Percentiles rank a stretch among this genome's conserved stretches.
Evolutionary conservation across 2,329 filamentous ascomycete genomes (phyloP).

Genomic region (Botryotinia calthae): DNA sequence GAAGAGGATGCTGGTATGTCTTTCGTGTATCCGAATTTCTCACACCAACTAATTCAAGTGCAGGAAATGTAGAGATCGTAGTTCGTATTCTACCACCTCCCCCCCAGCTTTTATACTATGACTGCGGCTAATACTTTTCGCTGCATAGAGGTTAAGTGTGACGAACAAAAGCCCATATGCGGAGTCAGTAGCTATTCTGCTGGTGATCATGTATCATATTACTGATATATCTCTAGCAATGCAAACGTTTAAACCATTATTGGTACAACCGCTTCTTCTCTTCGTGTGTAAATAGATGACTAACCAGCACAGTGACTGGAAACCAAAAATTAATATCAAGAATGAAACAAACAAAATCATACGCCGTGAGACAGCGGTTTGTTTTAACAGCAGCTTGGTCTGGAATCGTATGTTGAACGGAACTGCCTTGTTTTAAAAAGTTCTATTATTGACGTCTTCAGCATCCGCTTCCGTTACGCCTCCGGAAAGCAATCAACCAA

Average conservation of each 20-base stretch:
- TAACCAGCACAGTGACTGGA: conserved; percentile 48
- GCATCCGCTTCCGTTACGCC: not conserved
- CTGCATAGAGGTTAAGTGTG: conserved; percentile 17
- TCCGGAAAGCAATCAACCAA: not conserved
- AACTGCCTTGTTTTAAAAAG: not conserved
- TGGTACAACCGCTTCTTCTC: not conserved
- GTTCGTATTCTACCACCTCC: not conserved
- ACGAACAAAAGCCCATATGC: conserved; percentile 2
- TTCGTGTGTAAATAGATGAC: not conserved
- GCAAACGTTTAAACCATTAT: not conserved
- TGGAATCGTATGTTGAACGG: conserved; percentile 51
- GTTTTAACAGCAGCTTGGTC: conserved; percentile 49
- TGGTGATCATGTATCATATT: not conserved
- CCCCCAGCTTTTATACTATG: not conserved
- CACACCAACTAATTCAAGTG: not conserved
- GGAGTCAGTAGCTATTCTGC: not conserved
- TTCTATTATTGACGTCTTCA: not conserved
- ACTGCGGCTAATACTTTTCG: not conserved
- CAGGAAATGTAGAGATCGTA: conserved; percentile 18
- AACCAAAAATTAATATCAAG: conserved; percentile 53
- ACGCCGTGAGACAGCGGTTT: conserved; percentile 52
- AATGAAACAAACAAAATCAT: conserved; percentile 52
- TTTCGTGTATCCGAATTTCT: not conserved
- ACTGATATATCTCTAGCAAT: conserved; percentile 11
- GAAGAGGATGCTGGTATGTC: conserved; percentile 9